Base-by-base conservation (phyloP, 345 rosid species). In the Abelmoschus esculentus region DNA sequence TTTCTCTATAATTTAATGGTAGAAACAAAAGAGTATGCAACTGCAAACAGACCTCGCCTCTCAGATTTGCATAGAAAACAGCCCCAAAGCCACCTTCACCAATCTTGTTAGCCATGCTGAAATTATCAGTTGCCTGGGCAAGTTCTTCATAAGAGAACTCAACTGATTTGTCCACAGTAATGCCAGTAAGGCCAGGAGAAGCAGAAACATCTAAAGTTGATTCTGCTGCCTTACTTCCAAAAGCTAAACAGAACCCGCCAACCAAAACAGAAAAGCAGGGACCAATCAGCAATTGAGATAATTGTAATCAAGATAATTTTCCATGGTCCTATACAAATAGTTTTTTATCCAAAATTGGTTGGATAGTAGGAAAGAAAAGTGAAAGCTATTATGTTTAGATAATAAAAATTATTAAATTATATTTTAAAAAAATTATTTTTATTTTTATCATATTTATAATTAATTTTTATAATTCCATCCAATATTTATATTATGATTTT, bases 1-100 rank as follows among this genome's bases (percentile, higher is more conserved):
- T 22, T 22, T 29, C 61, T 61, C 72, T 59, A 59, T 38, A 38
- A 40, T 64, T 73, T 68, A 63, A 38, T 15, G 6, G 44, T 22
- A 47, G 26, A 47, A 42, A 9, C 38, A 58, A 17, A 6, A 40
- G 26, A 52, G 31, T 26, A 9, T 5, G 42, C 28, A 50, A 28
- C 40, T 9, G 22, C 1, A 22, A 73, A 70, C 90, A 36, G 62
- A 91, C 99, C 91, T 95, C 93, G 78, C 96, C 99, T 86, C 98
- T 84, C 12, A 91, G 82, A 75, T 85, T 92, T 53, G 99, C 99
- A 75, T 87, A 88, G 82, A 85, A 95, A 66, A 91, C 93, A 75
- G 90, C 82, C 18, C 99, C 98, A 60, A 91, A 95, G 77, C 99
- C 98, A 73, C 99, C 98, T 80, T 86, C 59, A 13, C 99, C 98